Percentiles rank a stretch among this genome's conserved stretches.
These are phyloP conservation scores for Lasiodiplodia sp. DNA, from an alignment of 2,329 filamentous ascomycete genomes.

Conservation along the genomic window DNA sequence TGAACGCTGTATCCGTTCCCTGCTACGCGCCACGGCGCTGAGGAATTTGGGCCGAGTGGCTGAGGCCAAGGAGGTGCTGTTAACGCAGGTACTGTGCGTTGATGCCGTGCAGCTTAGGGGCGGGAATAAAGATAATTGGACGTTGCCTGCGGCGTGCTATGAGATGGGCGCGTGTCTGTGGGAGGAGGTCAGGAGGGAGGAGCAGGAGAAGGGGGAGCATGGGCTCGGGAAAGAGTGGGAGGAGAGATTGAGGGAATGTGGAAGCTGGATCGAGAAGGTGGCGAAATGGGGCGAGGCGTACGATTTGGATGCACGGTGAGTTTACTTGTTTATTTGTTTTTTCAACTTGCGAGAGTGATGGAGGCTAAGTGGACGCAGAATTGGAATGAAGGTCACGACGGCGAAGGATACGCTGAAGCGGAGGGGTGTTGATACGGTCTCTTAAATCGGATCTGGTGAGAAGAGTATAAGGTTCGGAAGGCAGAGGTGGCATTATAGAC, in stretches of 20 bases:
- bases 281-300: conserved; percentile 72
- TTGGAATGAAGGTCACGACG: conserved; percentile 76
- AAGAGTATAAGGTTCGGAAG: not conserved
- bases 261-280: conserved; percentile 70
- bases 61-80: conserved; percentile 71
- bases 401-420: conserved; percentile 68
- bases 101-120: conserved; percentile 64
- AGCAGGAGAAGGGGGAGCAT: conserved; percentile 47
- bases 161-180: conserved; percentile 85
- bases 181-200: conserved; percentile 62
- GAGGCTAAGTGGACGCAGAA: conserved; percentile 39
- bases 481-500: not conserved
- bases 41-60: conserved; percentile 68
- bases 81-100: conserved; percentile 68
- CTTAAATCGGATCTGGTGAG: not conserved
- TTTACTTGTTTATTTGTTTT: conserved; percentile 16
- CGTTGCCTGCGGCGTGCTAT: conserved; percentile 78
- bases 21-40: conserved; percentile 72
- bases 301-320: conserved; percentile 71
- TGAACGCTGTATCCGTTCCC: conserved; percentile 68
- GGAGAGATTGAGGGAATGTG: conserved; percentile 66
- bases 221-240: conserved; percentile 32
- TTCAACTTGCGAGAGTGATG: conserved; percentile 12
- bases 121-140: conserved; percentile 71
- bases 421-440: conserved; percentile 34